These are phyloP conservation scores for Aspergillus wentii DNA, from an alignment of 495 filamentous ascomycete genomes.

Conservation along the genomic window DNA sequence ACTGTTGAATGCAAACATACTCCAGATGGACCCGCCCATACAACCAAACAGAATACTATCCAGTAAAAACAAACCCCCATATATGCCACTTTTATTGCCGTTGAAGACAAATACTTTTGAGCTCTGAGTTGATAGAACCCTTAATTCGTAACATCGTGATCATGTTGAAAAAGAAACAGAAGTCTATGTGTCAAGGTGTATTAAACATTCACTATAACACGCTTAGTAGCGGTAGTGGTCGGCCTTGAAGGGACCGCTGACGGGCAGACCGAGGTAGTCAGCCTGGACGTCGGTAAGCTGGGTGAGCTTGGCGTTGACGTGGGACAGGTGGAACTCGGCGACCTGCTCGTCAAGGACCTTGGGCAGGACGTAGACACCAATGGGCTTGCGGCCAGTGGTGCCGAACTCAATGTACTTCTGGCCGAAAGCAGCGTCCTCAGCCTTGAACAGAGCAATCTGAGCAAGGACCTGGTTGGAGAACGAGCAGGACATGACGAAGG, in stretches of 20 bases:
- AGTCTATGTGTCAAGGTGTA: conserved; percentile 40
- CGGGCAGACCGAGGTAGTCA: conserved; percentile 83
- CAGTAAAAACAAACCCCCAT: conserved; percentile 30
- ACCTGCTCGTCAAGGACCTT: conserved; percentile 99
- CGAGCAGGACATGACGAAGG: conserved; percentile 99
- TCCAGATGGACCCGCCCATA: conserved; percentile 35
- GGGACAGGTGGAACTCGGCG: conserved; percentile 83
- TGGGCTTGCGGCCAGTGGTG: conserved; percentile 79
- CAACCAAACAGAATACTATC: conserved; percentile 27
- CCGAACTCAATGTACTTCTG: conserved; percentile 95
- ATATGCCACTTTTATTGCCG: conserved; percentile 52
- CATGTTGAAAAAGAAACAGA: conserved; percentile 50
- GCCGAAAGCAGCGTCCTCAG: conserved; percentile 78
- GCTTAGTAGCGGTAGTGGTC: conserved; percentile 56
- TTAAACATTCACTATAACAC: conserved; percentile 30
- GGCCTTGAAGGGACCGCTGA: conserved; percentile 91
- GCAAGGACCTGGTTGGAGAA: conserved; percentile 99
- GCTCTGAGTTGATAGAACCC: conserved; percentile 43
- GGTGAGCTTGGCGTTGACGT: conserved; percentile 92
- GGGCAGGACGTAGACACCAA: conserved; percentile 94
- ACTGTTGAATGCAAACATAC: conserved; percentile 48
- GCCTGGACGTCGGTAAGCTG: conserved; percentile 80
- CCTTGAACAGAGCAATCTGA: conserved; percentile 97
- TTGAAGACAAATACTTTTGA: conserved; percentile 62
- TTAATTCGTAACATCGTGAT: conserved; percentile 58